Evolutionary conservation across 139 green algal species (phyloP).

Genomic region (Chlamydomonas eustigma): DNA sequence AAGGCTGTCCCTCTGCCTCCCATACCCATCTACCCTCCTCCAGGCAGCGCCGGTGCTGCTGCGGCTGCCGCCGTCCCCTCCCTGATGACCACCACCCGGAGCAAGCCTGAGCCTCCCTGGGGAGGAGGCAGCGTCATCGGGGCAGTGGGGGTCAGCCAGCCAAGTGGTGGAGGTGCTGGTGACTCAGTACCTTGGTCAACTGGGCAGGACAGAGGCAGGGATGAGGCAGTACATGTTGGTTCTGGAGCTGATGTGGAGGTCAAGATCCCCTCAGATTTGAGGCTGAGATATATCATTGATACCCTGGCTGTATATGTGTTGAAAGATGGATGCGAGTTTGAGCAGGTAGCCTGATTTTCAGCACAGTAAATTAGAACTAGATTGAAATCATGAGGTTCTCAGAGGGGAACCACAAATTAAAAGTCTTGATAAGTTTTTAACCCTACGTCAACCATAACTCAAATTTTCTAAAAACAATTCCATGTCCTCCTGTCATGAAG

Average conservation of each 20-base stretch:
- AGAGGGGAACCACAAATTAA: too few relatives aligned
- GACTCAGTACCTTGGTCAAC: background rate
- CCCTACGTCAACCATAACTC: too few relatives aligned
- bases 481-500: too few relatives aligned
- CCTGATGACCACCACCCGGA: background rate
- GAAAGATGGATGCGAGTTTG: slow-evolving; percentile 41
- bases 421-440: too few relatives aligned
- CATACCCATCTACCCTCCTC: slow-evolving; percentile 61
- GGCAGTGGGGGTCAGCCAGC: background rate
- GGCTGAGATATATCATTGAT: slow-evolving; percentile 85
- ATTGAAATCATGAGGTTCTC: background rate
- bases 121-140: background rate
- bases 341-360: slow-evolving; percentile 23
- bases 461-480: too few relatives aligned
- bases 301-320: slow-evolving; percentile 82
- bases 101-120: background rate
- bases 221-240: slow-evolving; percentile 21
- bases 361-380: background rate
- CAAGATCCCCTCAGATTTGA: slow-evolving; percentile 57
- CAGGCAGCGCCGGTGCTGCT: background rate
- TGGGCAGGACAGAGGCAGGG: background rate
- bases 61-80: background rate
- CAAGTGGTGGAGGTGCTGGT: background rate
- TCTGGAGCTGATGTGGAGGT: slow-evolving; percentile 40
- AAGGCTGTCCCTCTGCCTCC: slow-evolving; percentile 81